Conservation (phyloP, 108 stramenopile species). For the Cylindrotheca fusiformis region DNA sequence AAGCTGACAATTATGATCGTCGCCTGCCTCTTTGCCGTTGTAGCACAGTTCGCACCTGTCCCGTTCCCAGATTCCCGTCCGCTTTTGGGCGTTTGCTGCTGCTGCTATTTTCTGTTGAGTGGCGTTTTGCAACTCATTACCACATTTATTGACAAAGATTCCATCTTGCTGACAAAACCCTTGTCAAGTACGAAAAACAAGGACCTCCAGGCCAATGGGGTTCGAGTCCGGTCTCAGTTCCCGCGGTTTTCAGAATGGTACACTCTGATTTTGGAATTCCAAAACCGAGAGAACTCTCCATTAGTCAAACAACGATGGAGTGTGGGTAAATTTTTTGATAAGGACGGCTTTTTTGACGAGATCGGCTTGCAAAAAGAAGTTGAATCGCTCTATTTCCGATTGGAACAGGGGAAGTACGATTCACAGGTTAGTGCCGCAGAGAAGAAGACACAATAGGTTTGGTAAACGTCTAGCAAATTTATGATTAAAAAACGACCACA, state of each 20-base stretch:
- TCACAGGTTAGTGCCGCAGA: slow-evolving; percentile 7
- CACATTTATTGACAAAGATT: slow-evolving; percentile 91
- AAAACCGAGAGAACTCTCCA: slow-evolving; percentile 32
- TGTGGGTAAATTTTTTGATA: slow-evolving; percentile 90
- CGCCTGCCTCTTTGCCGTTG: slow-evolving; percentile 89
- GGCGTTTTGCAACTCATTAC: slow-evolving; percentile 90
- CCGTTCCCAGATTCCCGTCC: slow-evolving; percentile 92
- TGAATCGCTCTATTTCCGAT: slow-evolving; percentile 53
- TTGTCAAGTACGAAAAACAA: slow-evolving; percentile 50
- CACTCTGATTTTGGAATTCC: slow-evolving; percentile 79
- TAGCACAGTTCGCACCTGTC: slow-evolving; percentile 91
- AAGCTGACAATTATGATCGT: slow-evolving; percentile 89
- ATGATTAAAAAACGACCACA: no score
- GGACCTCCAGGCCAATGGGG: slow-evolving; percentile 55
- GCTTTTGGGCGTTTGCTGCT: slow-evolving; percentile 88
- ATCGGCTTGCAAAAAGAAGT: slow-evolving; percentile 65
- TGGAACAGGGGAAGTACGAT: slow-evolving; percentile 73
- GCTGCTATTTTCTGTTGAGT: slow-evolving; percentile 86
- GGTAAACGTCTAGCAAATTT: no score
- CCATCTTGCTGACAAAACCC: slow-evolving; percentile 83
- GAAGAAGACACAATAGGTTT: no score
- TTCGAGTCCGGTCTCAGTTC: slow-evolving; percentile 78
- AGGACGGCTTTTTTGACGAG: slow-evolving; percentile 91
- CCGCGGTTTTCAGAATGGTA: slow-evolving; percentile 88
- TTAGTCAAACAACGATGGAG: slow-evolving; percentile 76